Percentiles rank a stretch among this genome's conserved stretches.
These are phyloP conservation scores for Aspergillus spinulosporus DNA, from an alignment of 2,329 filamentous ascomycete genomes.

Conservation along the genomic window DNA sequence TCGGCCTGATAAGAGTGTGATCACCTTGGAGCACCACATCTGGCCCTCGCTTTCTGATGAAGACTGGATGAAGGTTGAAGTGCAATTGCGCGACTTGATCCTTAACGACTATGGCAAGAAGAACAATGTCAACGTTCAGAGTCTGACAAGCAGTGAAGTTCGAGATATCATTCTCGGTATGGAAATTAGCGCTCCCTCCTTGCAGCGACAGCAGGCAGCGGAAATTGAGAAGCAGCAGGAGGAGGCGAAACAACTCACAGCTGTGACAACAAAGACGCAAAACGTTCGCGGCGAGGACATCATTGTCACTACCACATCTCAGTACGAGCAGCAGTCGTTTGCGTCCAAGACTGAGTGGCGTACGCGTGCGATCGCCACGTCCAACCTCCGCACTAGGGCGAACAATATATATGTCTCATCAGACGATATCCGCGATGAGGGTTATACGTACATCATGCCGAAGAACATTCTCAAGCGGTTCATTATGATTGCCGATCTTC, in stretches of 20 bases:
- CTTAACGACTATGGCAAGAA: constrained; percentile 99
- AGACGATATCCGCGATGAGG: constrained; percentile 86
- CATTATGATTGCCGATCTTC: constrained; percentile 93
- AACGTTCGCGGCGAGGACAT: constrained; percentile 97
- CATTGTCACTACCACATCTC: constrained; percentile 95
- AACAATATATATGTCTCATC: constrained; percentile 99
- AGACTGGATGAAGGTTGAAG: constrained; percentile 99
- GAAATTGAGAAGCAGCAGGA: constrained; percentile 99
- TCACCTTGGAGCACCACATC: constrained; percentile 98
- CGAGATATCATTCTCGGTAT: constrained; percentile 98
- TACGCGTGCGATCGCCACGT: constrained; percentile 92
- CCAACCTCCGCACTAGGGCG: constrained; percentile 85
- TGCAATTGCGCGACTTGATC: constrained; percentile 90
- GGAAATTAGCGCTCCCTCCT: constrained; percentile 96
- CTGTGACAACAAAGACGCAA: constrained; percentile 96
- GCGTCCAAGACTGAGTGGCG: constrained; percentile 99
- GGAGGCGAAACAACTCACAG: constrained; percentile 93
- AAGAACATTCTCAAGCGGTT: constrained; percentile 99
- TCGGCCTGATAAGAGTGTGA: constrained; percentile 94
- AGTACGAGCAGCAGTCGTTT: constrained; percentile 97
- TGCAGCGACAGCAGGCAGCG: constrained; percentile 96
- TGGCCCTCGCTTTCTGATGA: constrained; percentile 94
- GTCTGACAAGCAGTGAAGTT: constrained; percentile 93
- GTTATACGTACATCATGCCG: constrained; percentile 96
- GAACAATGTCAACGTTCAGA: constrained; percentile 99